Evolutionary conservation across 306 rosid genomes (phyloP).

Genomic region (barrel medic (Medicago truncatula)): MtrunA17r5.0-ANR NC_053048.1:21902501-21903000

Average conservation of each 20-base stretch:
- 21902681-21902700: conserved; percentile 81
- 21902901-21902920: no score
- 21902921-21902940: no score
- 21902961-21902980: no score
- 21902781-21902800: conserved; percentile 90
- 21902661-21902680: conserved; percentile 88
- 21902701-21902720: conserved; percentile 36
- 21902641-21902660: conserved; percentile 88
- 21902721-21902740: conserved; percentile 70
- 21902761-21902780: conserved; percentile 75
- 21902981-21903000: no score
- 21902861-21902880: no score
- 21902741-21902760: conserved; percentile 67
- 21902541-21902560: conserved; percentile 69
- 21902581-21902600: conserved; percentile 84
- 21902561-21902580: conserved; percentile 90
- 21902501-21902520: background rate
- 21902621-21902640: conserved; percentile 46
- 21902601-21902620: conserved; percentile 63
- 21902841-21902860: background rate
- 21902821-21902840: conserved; percentile 64
- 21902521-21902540: background rate
- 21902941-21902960: no score
- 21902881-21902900: no score
- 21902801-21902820: conserved; percentile 77